These are phyloP conservation scores for Colletotrichum sp. DNA, from an alignment of 2,329 filamentous ascomycete genomes.

Conservation along the genomic window DNA sequence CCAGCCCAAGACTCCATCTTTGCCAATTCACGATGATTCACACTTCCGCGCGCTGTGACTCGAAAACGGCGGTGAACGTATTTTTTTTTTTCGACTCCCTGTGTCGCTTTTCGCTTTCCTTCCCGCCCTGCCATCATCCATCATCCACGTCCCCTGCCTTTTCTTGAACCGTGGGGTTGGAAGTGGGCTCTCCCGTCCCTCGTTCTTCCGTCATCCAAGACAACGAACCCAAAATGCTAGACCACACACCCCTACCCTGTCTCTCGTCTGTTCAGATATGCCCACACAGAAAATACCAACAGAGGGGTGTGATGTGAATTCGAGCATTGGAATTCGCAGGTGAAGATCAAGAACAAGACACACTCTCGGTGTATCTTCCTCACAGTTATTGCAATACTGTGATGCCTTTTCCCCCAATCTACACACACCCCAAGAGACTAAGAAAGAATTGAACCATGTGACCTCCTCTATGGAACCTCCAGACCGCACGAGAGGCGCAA, in stretches of 20 bases:
- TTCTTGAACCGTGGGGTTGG: conserved; percentile 1
- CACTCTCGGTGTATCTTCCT: background rate
- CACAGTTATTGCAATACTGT: conserved; percentile 16
- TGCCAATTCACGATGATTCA: conserved; percentile 18
- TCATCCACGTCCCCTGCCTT: background rate
- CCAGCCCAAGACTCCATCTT: background rate
- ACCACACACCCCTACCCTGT: background rate
- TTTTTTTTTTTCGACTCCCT: background rate
- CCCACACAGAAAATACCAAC: background rate
- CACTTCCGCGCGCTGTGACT: conserved; percentile 8
- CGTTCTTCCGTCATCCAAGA: conserved; percentile 15
- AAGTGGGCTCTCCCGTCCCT: background rate
- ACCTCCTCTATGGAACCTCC: background rate
- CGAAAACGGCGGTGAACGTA: conserved; percentile 18
- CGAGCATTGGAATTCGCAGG: background rate
- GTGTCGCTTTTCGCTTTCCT: background rate
- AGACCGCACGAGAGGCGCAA: background rate
- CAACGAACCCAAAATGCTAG: background rate
- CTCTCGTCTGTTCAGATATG: background rate
- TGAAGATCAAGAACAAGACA: background rate
- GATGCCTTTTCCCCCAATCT: background rate
- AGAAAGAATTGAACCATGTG: background rate
- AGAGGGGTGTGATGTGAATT: background rate
- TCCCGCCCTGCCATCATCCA: background rate
- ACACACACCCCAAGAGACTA: background rate